Evolutionary conservation across 129 eudicot genomes (phyloP), one percentile per base, ranked within the genome.

Genomic region (Pulicaria dysenterica): DNA sequence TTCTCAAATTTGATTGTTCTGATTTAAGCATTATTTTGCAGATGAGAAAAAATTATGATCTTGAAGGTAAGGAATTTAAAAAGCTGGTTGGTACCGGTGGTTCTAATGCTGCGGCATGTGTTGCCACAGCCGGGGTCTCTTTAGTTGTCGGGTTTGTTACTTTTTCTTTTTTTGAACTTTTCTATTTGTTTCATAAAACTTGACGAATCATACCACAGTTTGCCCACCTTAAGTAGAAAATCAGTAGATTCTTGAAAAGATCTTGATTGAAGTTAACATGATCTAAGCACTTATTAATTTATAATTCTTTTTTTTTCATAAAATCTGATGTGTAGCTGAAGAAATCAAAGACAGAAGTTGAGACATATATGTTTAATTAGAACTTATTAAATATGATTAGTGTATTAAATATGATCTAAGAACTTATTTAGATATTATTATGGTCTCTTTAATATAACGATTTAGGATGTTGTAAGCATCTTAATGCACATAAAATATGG

Each of bases 101-200:
- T 80, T 72, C 83, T 49, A 89, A 83, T 64, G 73, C 82, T 77
- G 90, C 91, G 50, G 85, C 96, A 47, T 86, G 89, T 85, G 67
- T 84, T 80, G 99, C 96, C 57, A 91, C 99, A 51, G 97, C 90
- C 15, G 95, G 96, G 67, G 91, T 86, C 47, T 76, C 91, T 79
- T 81, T 95, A 74, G 47, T 95, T 41, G 49, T 88, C 6, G 99
- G 99, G 99, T 95, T 8, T 19, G 96, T 80, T 43, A 55, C 40
- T 9, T 24, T 42, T 62, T 56, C 16, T 68, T 58, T 17, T 58
- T 37, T 68, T 24, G 31, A 48, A 42, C 7, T 58, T 7, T 49
- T 24, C n/a, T 19, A 31, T 68, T 19, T 5, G 7, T 31, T 40
- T 19, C 46, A 39, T 46, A 55, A 53, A 64, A 65, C 13, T 45